Evolutionary conservation across 2,329 filamentous ascomycete genomes (phyloP).

Genomic region (Arthrobotrys entomopaga): DNA sequence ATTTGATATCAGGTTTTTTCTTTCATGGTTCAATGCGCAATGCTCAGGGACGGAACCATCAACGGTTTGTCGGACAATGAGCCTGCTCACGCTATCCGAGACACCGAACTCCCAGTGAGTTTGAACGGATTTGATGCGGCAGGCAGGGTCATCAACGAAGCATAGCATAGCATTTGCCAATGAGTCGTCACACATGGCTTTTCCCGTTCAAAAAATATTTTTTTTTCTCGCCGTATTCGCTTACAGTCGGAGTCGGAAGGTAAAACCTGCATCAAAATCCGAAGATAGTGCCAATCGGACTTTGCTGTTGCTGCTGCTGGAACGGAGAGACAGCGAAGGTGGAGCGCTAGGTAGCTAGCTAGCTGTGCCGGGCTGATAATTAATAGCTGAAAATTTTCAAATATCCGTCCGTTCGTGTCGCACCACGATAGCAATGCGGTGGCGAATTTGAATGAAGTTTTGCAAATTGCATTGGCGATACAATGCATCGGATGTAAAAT

Average conservation of each 20-base stretch:
- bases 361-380: conserved; percentile 11
- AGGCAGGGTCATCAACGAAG: background rate
- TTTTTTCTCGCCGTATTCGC: conserved; percentile 46
- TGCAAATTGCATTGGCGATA: background rate
- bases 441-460: conserved; percentile 35
- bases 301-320: background rate
- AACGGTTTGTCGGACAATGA: conserved; percentile 8
- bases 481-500: too few relatives aligned
- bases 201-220: conserved; percentile 10
- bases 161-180: background rate
- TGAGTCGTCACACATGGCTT: conserved; percentile 14
- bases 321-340: conserved; percentile 11
- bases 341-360: background rate
- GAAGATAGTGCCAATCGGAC: conserved; percentile 25
- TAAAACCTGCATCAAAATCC: conserved; percentile 5
- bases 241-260: conserved; percentile 43
- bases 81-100: conserved; percentile 29
- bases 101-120: background rate
- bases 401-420: conserved; percentile 29
- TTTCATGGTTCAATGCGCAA: too few relatives aligned
- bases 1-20: background rate
- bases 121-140: background rate
- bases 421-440: conserved; percentile 50
- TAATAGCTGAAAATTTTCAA: conserved; percentile 8
- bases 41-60: background rate